phyloP scores from a whole-genome alignment of 2,329 filamentous ascomycete species.

The Seiridium unicorne region DNA sequence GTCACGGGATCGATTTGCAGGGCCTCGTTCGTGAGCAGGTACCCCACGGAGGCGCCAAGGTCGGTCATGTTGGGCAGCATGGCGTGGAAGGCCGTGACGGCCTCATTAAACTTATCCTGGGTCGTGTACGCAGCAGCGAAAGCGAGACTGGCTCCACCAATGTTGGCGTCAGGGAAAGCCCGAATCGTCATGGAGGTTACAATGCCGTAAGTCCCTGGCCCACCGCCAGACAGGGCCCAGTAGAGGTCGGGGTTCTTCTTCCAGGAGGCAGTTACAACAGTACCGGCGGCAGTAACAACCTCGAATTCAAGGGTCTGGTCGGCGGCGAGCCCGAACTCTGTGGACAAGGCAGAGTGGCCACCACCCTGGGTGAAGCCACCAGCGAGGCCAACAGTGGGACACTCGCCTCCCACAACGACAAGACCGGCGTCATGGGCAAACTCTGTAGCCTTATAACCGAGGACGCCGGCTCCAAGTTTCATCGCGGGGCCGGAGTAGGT shows the following conservation, averaged over 20 bases:
- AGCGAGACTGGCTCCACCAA: slow-evolving; percentile 32
- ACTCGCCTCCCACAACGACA: slow-evolving; percentile 10
- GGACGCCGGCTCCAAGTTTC: slow-evolving; percentile 6
- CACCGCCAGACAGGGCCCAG: slow-evolving; percentile 62
- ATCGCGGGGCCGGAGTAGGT: slow-evolving; percentile 18
- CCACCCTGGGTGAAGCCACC: slow-evolving; percentile 38
- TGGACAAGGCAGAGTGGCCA: slow-evolving; percentile 53
- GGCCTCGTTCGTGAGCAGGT: slow-evolving; percentile 16
- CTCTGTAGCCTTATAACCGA: background rate
- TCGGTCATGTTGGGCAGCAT: slow-evolving; percentile 21
- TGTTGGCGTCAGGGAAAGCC: slow-evolving; percentile 40
- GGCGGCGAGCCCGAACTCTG: slow-evolving; percentile 53
- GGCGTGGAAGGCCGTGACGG: slow-evolving; percentile 20
- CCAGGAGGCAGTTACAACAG: slow-evolving; percentile 43
- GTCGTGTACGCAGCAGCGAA: slow-evolving; percentile 17
- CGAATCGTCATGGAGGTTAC: slow-evolving; percentile 54
- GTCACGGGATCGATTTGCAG: slow-evolving; percentile 23
- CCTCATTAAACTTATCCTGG: slow-evolving; percentile 16
- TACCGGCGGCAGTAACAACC: slow-evolving; percentile 50
- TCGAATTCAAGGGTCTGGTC: slow-evolving; percentile 57
- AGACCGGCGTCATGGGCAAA: slow-evolving; percentile 1
- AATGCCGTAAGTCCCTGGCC: slow-evolving; percentile 56
- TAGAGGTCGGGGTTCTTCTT: slow-evolving; percentile 54
- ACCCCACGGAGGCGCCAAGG: slow-evolving; percentile 22
- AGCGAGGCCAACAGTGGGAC: slow-evolving; percentile 13